Base-by-base conservation (phyloP, 2,329 filamentous ascomycete genomes). In the Venturia oleaginea region DNA sequence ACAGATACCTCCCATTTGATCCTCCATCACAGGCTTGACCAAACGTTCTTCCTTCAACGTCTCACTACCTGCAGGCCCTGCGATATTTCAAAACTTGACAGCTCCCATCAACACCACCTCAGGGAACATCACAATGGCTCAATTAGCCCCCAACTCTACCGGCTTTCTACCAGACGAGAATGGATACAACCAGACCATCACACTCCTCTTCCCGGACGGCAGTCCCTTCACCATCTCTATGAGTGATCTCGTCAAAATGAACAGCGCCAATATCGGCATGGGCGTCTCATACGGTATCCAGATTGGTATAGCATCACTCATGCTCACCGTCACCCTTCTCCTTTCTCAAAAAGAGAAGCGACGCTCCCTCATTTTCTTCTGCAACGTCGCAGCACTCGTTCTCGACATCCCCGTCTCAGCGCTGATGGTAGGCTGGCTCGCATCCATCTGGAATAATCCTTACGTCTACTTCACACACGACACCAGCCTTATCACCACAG, bases 241-340 rank as follows among this genome's bases (percentile, higher is more conserved):
- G 65, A 59, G 67, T 10, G 71, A 74, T 3, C 66, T 87, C 46
- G 74, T 84, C 68, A 63, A 67, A 4, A 79, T 78, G 61, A 73
- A 80, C 63, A 72, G 76, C 65, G 82, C 82, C 71, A 78, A 78
- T 66, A 73, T 79, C 65, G 75, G 76, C 10, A 71, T 80, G 42
- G 79, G 75, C 71, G 85, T 90, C 78, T 87, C 86, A 75, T 90
- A 87, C 72, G 86, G 84, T 62, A 76, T 82, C 22, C 89, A 93
- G 72, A 80, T 92, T 62, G 90, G 90, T 37, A 84, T 88, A 30
- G 84, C 83, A 59, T 68, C 87, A 65, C 76, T 88, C 66, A 83
- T 91, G 70, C 77, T 92, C 22, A 68, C 88, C 54, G 79, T 89
- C 37, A 77, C 92, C 2, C 76, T 91, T 13, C 76, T 87, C 65